Evolutionary conservation across 2,329 filamentous ascomycete species (phyloP).

Genomic region (Pyrenochaeta sp.): DNA sequence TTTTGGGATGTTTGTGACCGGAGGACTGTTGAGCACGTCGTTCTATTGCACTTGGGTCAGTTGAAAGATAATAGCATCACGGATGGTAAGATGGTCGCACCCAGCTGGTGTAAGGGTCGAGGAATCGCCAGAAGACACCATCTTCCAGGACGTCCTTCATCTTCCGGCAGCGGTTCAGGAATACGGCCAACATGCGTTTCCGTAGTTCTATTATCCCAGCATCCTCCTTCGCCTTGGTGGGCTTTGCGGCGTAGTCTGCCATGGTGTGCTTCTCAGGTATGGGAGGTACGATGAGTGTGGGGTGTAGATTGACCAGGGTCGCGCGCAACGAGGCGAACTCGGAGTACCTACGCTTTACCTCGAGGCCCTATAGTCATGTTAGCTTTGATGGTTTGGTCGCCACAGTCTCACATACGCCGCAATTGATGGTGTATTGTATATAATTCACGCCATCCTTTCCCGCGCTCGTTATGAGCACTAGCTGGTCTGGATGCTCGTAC

Average conservation of each 20-base stretch:
- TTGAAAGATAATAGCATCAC: background rate
- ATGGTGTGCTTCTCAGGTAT: slow-evolving; percentile 99
- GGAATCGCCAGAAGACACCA: slow-evolving; percentile 96
- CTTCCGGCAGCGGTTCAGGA: slow-evolving; percentile 88
- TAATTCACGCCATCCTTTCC: slow-evolving; percentile 94
- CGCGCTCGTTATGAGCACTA: slow-evolving; percentile 91
- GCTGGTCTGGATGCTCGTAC: slow-evolving; percentile 89
- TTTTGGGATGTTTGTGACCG: slow-evolving; percentile 90
- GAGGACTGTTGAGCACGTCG: slow-evolving; percentile 93
- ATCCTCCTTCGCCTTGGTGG: slow-evolving; percentile 97
- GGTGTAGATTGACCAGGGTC: slow-evolving; percentile 89
- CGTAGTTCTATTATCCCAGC: slow-evolving; percentile 94
- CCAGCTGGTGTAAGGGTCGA: slow-evolving; percentile 99
- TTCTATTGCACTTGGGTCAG: slow-evolving; percentile 63
- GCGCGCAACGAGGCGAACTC: slow-evolving; percentile 93
- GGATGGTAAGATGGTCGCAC: slow-evolving; percentile 59
- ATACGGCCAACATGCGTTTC: slow-evolving; percentile 96
- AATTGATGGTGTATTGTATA: slow-evolving; percentile 97
- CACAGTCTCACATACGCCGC: slow-evolving; percentile 70
- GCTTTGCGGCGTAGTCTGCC: slow-evolving; percentile 97
- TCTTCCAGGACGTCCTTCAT: slow-evolving; percentile 94
- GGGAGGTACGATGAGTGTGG: slow-evolving; percentile 92
- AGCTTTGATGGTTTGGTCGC: slow-evolving; percentile 9
- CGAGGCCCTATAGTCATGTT: slow-evolving; percentile 74
- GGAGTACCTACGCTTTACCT: slow-evolving; percentile 93